A percentile compares a stretch with the other conserved stretches of the same genome.
Conservation (phyloP, 2,329 filamentous ascomycete species). For the Furcasterigmium sp. region DNA sequence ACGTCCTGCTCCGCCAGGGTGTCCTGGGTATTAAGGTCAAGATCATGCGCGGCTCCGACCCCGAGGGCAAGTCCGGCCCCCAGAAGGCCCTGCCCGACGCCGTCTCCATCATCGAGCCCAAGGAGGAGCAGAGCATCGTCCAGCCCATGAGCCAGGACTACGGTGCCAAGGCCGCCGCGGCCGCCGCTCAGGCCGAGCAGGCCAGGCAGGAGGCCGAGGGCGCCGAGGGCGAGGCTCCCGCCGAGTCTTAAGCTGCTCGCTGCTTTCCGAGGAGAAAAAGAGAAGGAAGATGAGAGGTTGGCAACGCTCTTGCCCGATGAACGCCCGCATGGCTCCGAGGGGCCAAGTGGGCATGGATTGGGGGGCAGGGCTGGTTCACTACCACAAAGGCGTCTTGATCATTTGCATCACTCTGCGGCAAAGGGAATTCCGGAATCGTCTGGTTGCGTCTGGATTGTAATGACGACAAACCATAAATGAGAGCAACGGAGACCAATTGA, state of each 20-base stretch:
- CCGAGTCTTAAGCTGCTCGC: constrained; percentile 19
- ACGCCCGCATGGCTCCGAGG: not conserved
- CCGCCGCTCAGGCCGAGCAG: constrained; percentile 62
- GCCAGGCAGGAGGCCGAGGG: constrained; percentile 47
- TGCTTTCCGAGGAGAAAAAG: constrained; percentile 2
- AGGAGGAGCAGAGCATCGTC: constrained; percentile 95
- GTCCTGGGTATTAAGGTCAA: constrained; percentile 99
- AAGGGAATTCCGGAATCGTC: constrained; percentile 12
- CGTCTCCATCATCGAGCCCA: constrained; percentile 99
- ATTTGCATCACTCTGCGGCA: constrained; percentile 15
- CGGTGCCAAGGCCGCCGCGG: constrained; percentile 76
- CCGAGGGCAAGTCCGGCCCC: constrained; percentile 96
- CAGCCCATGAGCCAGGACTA: constrained; percentile 98
- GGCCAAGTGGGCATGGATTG: not conserved
- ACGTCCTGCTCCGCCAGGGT: constrained; percentile 99
- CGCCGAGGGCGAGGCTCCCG: constrained; percentile 45
- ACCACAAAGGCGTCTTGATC: constrained; percentile 16
- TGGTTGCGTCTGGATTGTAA: constrained; percentile 16
- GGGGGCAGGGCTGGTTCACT: constrained; percentile 13
- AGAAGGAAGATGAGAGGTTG: constrained; percentile 7
- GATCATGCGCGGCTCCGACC: constrained; percentile 99
- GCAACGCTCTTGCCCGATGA: not conserved
- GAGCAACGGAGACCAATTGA: constrained; percentile 9
- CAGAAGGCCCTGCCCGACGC: constrained; percentile 97
- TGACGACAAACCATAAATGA: constrained; percentile 14